Base-by-base conservation (phyloP, 1,284 basidiomycete genomes). In the Ceratobasidium sp. region DNA sequence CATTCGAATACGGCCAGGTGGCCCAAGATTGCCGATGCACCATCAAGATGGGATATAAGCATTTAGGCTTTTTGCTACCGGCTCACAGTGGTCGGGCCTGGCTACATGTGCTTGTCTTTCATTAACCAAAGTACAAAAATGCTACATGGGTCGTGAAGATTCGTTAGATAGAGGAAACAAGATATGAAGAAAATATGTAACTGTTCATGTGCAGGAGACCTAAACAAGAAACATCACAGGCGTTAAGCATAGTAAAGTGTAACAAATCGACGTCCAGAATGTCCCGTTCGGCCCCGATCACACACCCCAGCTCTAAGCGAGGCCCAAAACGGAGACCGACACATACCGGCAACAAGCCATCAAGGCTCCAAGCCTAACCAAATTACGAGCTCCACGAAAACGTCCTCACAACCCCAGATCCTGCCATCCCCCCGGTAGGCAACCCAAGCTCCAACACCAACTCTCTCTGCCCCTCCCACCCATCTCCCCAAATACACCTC, bases 361-460 rank as follows among this genome's bases (percentile, higher is more conserved):
- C n/a, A n/a, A n/a, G n/a, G n/a, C n/a, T n/a, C n/a, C n/a, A n/a
- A n/a, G n/a, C 53, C 16, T 39, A 49, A 41, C 56, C 58, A 29
- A 56, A 14, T 56, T 29, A 56, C 29, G 27, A 56, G 19, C 56
- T 51, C 69, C 48, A 61, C 48, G 58, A 19, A 58, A 72, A 72
- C 9, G 41, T 56, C 58, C 46, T 39, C 1, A 49, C 53, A 9
- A 72, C 41, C n/a, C 53, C 53, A 61, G 69, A 72, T 13, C 69
- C 69, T 4, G 69, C 69, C 43, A 49, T 16, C 11, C 69, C 69
- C 7, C 69, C 69, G 24, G 22, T 43, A 19, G 69, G 69, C 29
- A 72, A 34, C 19, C 29, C 9, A 53, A 61, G 62, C 43, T 72
- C 58, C 19, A 72, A 41, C 31, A 62, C 43, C 1, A 51, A 29